Evolutionary conservation across 331 rosid species (phyloP).

Genomic region (Pyrus hybrid): DNA sequence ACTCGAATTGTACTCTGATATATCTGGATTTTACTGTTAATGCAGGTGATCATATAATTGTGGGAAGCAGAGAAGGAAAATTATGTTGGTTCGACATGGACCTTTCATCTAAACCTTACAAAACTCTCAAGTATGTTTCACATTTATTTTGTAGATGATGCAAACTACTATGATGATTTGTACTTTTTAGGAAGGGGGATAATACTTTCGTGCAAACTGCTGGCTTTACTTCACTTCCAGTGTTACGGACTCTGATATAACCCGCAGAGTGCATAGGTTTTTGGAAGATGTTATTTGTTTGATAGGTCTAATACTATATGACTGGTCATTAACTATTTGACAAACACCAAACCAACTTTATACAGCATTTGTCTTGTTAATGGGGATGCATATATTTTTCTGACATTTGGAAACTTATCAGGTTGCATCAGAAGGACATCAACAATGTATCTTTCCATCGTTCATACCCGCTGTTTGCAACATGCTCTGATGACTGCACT

Average conservation of each 20-base stretch:
- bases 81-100: constrained; percentile 98
- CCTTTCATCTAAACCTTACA: constrained; percentile 81
- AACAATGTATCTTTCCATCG: constrained; percentile 73
- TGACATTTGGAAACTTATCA: no score
- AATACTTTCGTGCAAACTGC: no score
- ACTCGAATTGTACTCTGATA: neutral
- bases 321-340: neutral
- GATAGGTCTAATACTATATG: neutral
- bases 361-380: neutral
- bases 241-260: neutral
- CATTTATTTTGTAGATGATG: no score
- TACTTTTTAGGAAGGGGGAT: no score
- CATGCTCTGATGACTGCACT: constrained; percentile 87
- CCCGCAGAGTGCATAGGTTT: neutral
- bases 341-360: neutral
- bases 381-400: neutral
- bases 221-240: neutral
- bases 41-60: constrained; percentile 89
- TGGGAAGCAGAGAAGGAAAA: constrained; percentile 97
- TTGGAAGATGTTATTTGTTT: neutral
- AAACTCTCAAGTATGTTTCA: no score
- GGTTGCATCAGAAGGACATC: no score
- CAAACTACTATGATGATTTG: no score
- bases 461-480: constrained; percentile 74
- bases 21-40: constrained; percentile 7